Base-by-base conservation (phyloP, 2,329 filamentous ascomycete species). In the Rutstroemia sp. region DNA sequence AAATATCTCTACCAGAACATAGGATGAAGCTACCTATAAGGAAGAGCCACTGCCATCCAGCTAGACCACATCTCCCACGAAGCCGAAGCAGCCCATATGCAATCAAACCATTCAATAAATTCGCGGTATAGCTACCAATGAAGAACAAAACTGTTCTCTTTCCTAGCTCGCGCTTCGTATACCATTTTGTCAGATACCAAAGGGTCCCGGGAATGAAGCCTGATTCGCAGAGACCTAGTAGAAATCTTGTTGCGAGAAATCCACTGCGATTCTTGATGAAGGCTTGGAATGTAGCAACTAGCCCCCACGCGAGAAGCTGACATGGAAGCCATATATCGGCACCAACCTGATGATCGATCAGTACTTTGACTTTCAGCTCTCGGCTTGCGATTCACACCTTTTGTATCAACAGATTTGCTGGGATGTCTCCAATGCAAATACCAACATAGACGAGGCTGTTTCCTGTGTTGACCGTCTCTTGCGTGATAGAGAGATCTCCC, bases 11-110 rank as follows among this genome's bases (percentile, higher is more conserved):
- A 40, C 39, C 5, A 2, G 17, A 40, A 17, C 17, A n/a, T 16
- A 40, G 17, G 6, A 16, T 1, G 10, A 45, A 47, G 12, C 21
- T 34, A 49, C 52, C 52, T 40, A 54, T 25, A 16, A 54, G 51
- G 54, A 81, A 83, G 14, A 82, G 65, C 79, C 80, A 82, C 30
- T 78, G 70, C 80, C 81, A 84, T 3, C 81, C 81, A 54, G 74
- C 75, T 58, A 78, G 73, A 0, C 76, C 75, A 36, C 77, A 68
- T 48, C 75, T 64, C 17, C 79, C 79, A 36, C 78, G 73, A 66
- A 82, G 74, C 7, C 76, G 76, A 1, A 84, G 61, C 19, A 84
- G 75, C 10, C 80, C 80, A 52, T 77, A 81, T 4, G 80, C 79
- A 7, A 81, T 67, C 14, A 54, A 19, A 3, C 51, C 51, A 21